phyloP scores from a whole-genome alignment of 1,284 basidiomycete genomes.

The Moniliophthora roreri region DNA sequence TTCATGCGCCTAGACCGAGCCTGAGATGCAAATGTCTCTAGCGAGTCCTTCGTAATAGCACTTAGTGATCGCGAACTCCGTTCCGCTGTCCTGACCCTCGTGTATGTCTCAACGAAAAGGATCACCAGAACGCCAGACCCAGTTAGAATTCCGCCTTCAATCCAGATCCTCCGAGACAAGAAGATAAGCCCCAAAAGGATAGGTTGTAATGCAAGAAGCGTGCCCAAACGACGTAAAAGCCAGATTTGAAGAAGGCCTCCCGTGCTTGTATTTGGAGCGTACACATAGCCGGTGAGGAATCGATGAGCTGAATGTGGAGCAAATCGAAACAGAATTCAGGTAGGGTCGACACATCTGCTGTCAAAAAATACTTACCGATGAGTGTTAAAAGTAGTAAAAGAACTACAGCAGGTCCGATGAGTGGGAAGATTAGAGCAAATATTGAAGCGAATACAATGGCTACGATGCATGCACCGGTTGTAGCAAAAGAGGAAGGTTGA shows the following conservation, averaged over 20 bases:
- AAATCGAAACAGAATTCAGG: neutral
- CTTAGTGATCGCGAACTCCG: conserved; percentile 50
- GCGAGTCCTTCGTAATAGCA: conserved; percentile 56
- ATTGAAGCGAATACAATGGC: conserved; percentile 71
- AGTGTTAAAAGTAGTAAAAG: conserved; percentile 68
- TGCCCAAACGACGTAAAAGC: conserved; percentile 68
- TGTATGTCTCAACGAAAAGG: conserved; percentile 58
- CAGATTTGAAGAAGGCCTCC: conserved; percentile 74
- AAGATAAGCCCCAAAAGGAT: conserved; percentile 72
- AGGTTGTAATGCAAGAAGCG: conserved; percentile 68
- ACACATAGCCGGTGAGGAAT: conserved; percentile 75
- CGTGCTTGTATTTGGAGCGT: conserved; percentile 67
- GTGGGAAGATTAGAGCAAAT: conserved; percentile 73
- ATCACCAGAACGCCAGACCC: conserved; percentile 55
- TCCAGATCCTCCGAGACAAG: conserved; percentile 65
- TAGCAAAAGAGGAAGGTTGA: conserved; percentile 53
- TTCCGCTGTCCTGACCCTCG: conserved; percentile 46
- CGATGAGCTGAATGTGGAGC: conserved; percentile 54
- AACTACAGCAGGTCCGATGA: conserved; percentile 70
- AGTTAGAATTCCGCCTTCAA: conserved; percentile 63
- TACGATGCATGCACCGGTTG: conserved; percentile 63
- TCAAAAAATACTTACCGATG: conserved; percentile 49
- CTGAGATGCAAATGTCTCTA: conserved; percentile 49
- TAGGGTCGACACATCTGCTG: neutral
- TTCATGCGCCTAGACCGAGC: conserved; percentile 37